A percentile compares a stretch with the other conserved stretches of the same genome.
phyloP scores from a whole-genome alignment of 176 grass and related monocot genomes.

The Triticum timopheevii region DNA sequence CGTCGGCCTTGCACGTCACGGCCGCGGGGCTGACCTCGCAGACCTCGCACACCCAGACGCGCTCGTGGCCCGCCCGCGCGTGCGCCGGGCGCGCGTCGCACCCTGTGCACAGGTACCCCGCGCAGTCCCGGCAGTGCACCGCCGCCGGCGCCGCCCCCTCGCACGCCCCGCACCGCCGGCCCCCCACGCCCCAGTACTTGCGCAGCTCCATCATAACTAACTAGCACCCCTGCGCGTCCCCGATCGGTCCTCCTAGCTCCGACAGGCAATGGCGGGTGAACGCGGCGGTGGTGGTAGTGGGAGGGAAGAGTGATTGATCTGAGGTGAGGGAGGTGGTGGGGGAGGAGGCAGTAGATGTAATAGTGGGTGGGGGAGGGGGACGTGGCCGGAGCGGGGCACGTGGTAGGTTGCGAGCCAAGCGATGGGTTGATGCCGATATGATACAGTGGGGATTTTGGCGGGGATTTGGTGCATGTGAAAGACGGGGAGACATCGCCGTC shows the following conservation, averaged over 20 bases:
- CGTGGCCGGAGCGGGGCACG: slow-evolving; percentile 15
- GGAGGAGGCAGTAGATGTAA: slow-evolving; percentile 38
- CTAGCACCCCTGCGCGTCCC: not conserved
- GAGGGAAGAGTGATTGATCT: not conserved
- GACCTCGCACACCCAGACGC: slow-evolving; percentile 81
- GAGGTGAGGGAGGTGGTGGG: not conserved
- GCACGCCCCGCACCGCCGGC: slow-evolving; percentile 49
- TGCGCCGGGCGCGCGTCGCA: slow-evolving; percentile 49
- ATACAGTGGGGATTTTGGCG: slow-evolving; percentile 11
- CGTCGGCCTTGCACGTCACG: slow-evolving; percentile 94
- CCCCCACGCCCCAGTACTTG: slow-evolving; percentile 46
- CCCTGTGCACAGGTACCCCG: slow-evolving; percentile 39
- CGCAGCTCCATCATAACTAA: slow-evolving; percentile 25
- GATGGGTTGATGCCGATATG: not conserved
- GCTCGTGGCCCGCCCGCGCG: slow-evolving; percentile 44
- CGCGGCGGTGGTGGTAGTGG: not conserved
- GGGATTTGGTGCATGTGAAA: slow-evolving; percentile 30
- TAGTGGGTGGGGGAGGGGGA: slow-evolving; percentile 31
- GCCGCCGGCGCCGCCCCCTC: slow-evolving; percentile 38
- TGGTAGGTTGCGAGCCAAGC: slow-evolving; percentile 45
- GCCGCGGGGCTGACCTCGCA: slow-evolving; percentile 76
- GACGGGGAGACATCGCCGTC: slow-evolving; percentile 31
- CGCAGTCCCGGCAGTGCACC: slow-evolving; percentile 59
- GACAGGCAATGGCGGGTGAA: not conserved
- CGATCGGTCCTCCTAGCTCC: not conserved